Percentiles rank a stretch among this genome's conserved stretches.
Evolutionary conservation across 2,329 filamentous ascomycete species (phyloP).

Genomic region (Botrytis squamosa): DNA sequence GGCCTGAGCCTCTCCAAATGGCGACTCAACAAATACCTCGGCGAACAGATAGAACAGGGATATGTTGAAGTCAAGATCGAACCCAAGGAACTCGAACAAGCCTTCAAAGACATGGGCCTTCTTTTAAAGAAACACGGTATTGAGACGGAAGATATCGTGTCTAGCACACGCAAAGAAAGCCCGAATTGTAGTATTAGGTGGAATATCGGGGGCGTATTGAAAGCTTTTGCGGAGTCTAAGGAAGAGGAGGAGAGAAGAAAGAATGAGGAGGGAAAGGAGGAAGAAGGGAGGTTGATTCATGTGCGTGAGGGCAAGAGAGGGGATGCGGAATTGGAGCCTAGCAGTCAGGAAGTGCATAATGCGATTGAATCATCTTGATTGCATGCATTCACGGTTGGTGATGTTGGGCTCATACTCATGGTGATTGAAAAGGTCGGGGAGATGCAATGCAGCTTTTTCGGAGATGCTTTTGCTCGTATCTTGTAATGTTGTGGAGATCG

Average conservation of each 20-base stretch:
- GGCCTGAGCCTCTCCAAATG: not conserved
- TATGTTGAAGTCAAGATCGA: not conserved
- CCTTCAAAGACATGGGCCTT: not conserved
- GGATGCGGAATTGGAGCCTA: too few relatives aligned
- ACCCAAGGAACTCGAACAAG: not conserved
- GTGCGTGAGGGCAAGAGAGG: too few relatives aligned
- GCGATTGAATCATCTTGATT: not conserved
- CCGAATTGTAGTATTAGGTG: not conserved
- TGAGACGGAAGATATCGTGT: not conserved
- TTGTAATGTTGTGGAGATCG: too few relatives aligned
- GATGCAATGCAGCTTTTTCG: not conserved
- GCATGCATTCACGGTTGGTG: not conserved
- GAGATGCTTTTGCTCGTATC: not conserved
- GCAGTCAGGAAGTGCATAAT: not conserved
- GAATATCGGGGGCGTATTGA: rapidly evolving
- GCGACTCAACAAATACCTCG: not conserved
- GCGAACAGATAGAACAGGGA: not conserved
- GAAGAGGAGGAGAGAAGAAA: not conserved
- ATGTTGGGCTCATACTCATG: not conserved
- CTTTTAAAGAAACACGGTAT: not conserved
- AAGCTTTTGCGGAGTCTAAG: not conserved
- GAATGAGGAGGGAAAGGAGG: too few relatives aligned
- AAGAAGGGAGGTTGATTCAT: too few relatives aligned
- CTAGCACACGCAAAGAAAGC: not conserved
- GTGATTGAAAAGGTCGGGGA: not conserved